Base-by-base conservation (phyloP, 192 early-diverging fungal species). In the Coemansia reversa region DNA sequence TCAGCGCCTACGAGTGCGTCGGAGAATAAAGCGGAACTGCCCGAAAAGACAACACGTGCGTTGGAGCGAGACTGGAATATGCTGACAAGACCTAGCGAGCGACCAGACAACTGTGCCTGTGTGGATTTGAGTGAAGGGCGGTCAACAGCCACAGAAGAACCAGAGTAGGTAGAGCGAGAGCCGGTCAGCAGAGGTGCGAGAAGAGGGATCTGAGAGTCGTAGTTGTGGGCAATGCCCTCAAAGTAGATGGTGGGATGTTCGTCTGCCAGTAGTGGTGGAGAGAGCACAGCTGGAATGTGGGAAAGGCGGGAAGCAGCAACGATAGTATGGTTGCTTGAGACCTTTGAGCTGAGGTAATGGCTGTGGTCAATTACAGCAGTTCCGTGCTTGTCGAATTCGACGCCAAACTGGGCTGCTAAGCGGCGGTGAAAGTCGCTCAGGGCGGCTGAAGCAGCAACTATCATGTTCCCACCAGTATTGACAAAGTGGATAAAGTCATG, bases 1-100 rank as follows among this genome's bases (percentile, higher is more conserved):
- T 33, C 33, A 20, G 24, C 30, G 30, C 58, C n/a, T 25, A 89
- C 57, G 62, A 86, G 92, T 48, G 61, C 70, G 71, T 99, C 86
- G 12, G 88, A 83, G 76, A 99, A 93, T 73, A 99, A 74, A 22
- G 89, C 91, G 6, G 87, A 63, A 58, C 89, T 91, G 29, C 96
- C 97, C 14, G 85, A 72, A 67, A 99, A 86, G 3, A 87, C 87
- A 14, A 94, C 89, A 20, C 97, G 81, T 5, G 95, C 93, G 67
- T 94, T 94, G 73, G 90, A 89, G 49, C 91, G 81, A 5, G 97
- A 86, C 83, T 99, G 96, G 75, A 96, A 83, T 22, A 89, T 86
- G 29, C 88, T 88, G 22, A 94, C 93, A 24, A 98, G 80, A 4
- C 83, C 88, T 28, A 95, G 64, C 1, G 85, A 58, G 29, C 67